Conservation (phyloP, 352 stramenopile species). For the Saprolegnia diclina region DNA sequence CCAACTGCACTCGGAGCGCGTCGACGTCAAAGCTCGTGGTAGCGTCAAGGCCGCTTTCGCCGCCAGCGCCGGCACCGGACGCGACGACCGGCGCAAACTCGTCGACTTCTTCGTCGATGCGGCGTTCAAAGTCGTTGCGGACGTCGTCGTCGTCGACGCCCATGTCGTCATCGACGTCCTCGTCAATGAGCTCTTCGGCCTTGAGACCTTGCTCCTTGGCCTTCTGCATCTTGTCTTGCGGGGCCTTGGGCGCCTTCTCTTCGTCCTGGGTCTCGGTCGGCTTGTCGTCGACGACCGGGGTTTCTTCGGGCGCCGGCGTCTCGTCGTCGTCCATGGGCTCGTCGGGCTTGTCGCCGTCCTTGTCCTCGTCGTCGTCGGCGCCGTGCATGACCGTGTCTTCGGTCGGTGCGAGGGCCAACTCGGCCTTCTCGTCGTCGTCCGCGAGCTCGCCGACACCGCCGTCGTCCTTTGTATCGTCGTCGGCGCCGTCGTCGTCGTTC, state of each 20-base stretch:
- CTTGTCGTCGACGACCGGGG: neutral
- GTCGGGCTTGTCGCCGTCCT: constrained; percentile 22
- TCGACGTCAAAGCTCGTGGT: constrained; percentile 50
- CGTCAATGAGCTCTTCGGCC: constrained; percentile 27
- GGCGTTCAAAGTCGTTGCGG: constrained; percentile 29
- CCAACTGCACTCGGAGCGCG: constrained; percentile 65
- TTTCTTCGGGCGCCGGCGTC: constrained; percentile 5
- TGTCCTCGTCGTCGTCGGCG: constrained; percentile 45
- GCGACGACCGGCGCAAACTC: constrained; percentile 28
- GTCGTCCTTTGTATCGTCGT: constrained; percentile 28
- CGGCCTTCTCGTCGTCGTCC: constrained; percentile 57
- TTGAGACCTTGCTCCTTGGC: constrained; percentile 29
- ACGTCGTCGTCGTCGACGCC: constrained; percentile 35
- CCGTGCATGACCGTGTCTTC: constrained; percentile 41
- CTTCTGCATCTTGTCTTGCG: constrained; percentile 30
- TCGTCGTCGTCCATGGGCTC: constrained; percentile 32
- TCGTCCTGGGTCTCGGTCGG: constrained; percentile 25
- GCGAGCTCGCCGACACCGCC: constrained; percentile 50
- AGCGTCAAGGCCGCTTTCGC: neutral
- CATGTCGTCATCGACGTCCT: constrained; percentile 36
- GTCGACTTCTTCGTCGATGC: constrained; percentile 37
- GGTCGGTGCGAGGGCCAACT: constrained; percentile 56
- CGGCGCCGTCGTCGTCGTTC: neutral
- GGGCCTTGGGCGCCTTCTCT: constrained; percentile 15
- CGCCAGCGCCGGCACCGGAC: neutral